Conservation (phyloP, 2,329 filamentous ascomycete genomes). For the Sporothrix schenckii region DNA sequence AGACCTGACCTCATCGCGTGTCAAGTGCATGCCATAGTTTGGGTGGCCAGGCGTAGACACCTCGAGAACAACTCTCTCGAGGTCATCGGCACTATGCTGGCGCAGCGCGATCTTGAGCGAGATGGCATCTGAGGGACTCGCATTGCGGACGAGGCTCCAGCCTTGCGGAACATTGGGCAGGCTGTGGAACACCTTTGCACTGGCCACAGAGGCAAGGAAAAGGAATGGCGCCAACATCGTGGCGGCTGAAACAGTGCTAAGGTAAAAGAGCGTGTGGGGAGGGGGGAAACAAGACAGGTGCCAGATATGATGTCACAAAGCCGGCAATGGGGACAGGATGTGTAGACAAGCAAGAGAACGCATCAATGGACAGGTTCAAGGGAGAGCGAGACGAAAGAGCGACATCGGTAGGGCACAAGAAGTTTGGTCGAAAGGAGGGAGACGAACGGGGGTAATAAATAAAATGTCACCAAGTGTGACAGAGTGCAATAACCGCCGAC, state of each 20-base stretch:
- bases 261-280: background rate
- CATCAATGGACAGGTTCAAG: background rate
- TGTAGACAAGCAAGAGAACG: background rate
- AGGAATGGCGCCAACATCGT: constrained; percentile 38
- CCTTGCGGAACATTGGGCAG: constrained; percentile 45
- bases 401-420: background rate
- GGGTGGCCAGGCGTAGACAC: constrained; percentile 63
- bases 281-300: background rate
- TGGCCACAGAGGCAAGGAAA: constrained; percentile 39
- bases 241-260: background rate
- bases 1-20: constrained; percentile 59
- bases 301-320: background rate
- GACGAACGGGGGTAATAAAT: constrained; percentile 4
- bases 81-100: constrained; percentile 52
- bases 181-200: constrained; percentile 46
- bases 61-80: constrained; percentile 63
- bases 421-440: background rate
- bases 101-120: constrained; percentile 54
- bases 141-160: constrained; percentile 45
- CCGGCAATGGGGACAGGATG: background rate
- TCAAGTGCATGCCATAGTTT: constrained; percentile 65
- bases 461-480: background rate
- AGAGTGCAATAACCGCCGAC: background rate
- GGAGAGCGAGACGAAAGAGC: background rate
- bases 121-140: constrained; percentile 47